Conservation (phyloP, 2,329 filamentous ascomycete genomes). For the Davidsoniella eucalypti region DNA sequence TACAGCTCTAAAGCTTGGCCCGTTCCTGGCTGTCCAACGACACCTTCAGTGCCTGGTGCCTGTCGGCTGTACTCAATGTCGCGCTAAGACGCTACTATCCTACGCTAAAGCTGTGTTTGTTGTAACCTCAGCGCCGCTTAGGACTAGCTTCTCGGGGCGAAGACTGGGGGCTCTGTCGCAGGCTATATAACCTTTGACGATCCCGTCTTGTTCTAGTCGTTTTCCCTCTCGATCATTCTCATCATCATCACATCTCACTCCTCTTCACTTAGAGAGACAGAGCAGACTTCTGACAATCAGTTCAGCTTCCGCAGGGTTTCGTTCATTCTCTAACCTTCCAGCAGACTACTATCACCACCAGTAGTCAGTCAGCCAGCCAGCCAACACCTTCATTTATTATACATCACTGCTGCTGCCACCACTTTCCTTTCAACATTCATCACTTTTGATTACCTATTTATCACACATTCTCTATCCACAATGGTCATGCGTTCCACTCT, state of each 20-base stretch:
- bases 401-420: not conserved
- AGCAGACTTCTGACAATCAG: not conserved
- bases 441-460: not conserved
- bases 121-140: no score
- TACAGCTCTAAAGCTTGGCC: no score
- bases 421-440: not conserved
- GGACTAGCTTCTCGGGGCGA: no score
- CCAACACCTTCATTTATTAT: no score
- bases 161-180: conserved; percentile 4
- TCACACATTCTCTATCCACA: conserved; percentile 12
- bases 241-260: conserved; percentile 3
- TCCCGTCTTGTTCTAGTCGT: conserved; percentile 3
- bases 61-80: no score
- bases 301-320: not conserved
- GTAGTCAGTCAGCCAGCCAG: no score
- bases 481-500: conserved; percentile 23
- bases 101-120: no score
- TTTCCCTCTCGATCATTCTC: conserved; percentile 1
- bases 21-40: no score
- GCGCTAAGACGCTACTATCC: no score
- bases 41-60: no score
- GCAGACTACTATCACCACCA: no score
- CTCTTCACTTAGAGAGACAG: conserved; percentile 1
- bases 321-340: conserved; percentile 6
- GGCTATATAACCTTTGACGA: not conserved